Conservation (phyloP, 306 rosid species). For the Prinsepia uniflora region DNA sequence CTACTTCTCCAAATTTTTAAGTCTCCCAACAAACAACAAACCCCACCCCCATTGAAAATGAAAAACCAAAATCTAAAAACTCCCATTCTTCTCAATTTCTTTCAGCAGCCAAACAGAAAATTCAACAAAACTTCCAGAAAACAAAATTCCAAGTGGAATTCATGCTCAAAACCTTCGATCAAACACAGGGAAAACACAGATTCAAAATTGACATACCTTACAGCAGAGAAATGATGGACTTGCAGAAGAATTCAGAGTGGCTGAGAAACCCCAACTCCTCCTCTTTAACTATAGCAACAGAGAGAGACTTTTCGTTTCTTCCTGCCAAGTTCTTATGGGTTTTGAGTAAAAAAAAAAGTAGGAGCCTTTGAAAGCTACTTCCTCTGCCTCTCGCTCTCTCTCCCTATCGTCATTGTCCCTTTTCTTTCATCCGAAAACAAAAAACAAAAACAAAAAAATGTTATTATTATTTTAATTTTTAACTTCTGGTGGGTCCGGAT, state of each 20-base stretch:
- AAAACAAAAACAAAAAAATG: not conserved
- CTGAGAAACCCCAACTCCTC: not conserved
- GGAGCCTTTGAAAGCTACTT: constrained; percentile 33
- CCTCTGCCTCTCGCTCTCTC: constrained; percentile 31
- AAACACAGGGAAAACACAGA: constrained; percentile 1
- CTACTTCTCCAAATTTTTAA: not conserved
- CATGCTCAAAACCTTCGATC: constrained; percentile 15
- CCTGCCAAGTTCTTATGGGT: constrained; percentile 9
- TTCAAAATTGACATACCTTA: constrained; percentile 31
- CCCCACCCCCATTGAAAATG: not conserved
- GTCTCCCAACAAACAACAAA: not conserved
- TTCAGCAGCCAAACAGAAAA: constrained; percentile 15
- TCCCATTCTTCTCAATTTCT: not conserved
- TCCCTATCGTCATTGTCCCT: constrained; percentile 14
- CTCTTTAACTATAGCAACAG: not conserved
- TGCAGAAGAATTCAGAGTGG: constrained; percentile 16
- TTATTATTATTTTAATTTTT: not conserved
- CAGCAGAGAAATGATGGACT: not conserved
- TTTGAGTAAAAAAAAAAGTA: constrained; percentile 51
- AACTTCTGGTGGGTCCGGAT: constrained; percentile 16
- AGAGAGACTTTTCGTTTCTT: constrained; percentile 39
- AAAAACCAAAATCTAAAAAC: constrained; percentile 7
- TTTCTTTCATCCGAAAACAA: not conserved
- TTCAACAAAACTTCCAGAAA: not conserved
- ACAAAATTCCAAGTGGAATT: constrained; percentile 10